A percentile compares a stretch with the other conserved stretches of the same genome.
These are phyloP conservation scores for Colletotrichum trifolii DNA, from an alignment of 2,329 filamentous ascomycete genomes.

Conservation along the genomic window DNA sequence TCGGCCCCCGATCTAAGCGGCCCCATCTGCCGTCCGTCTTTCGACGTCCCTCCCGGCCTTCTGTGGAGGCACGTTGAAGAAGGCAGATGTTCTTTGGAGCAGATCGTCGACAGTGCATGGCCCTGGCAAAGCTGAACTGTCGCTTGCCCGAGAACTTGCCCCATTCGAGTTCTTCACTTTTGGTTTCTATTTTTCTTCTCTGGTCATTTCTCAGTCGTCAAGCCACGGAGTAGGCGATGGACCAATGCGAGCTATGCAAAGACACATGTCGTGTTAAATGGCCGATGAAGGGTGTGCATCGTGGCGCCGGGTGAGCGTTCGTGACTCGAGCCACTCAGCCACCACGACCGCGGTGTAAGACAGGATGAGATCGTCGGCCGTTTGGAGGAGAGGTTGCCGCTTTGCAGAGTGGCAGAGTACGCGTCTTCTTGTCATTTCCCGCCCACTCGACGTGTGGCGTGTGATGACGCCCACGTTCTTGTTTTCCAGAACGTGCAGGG, in stretches of 20 bases:
- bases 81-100: background rate
- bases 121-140: constrained; percentile 7
- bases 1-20: constrained; percentile 29
- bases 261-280: too few species aligned
- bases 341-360: background rate
- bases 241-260: too few species aligned
- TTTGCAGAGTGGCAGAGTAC: too few species aligned
- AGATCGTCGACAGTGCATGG: constrained; percentile 10
- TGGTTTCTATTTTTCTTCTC: background rate
- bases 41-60: constrained; percentile 3
- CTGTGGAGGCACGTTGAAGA: background rate
- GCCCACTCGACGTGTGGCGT: background rate
- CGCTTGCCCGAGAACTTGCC: constrained; percentile 8
- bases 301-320: constrained; percentile 11
- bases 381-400: background rate
- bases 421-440: too few species aligned
- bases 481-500: constrained; percentile 8
- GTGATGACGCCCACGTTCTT: constrained; percentile 19
- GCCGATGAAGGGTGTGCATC: background rate
- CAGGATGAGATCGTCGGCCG: constrained; percentile 18
- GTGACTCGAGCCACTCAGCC: constrained; percentile 22
- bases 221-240: too few species aligned
- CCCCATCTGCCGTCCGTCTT: constrained; percentile 17
- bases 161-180: background rate
- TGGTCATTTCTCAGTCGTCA: background rate